Percentiles rank a stretch among this genome's conserved stretches.
Evolutionary conservation across 2,329 filamentous ascomycete genomes (phyloP).

Genomic region (Apiospora rasikravindrae): DNA sequence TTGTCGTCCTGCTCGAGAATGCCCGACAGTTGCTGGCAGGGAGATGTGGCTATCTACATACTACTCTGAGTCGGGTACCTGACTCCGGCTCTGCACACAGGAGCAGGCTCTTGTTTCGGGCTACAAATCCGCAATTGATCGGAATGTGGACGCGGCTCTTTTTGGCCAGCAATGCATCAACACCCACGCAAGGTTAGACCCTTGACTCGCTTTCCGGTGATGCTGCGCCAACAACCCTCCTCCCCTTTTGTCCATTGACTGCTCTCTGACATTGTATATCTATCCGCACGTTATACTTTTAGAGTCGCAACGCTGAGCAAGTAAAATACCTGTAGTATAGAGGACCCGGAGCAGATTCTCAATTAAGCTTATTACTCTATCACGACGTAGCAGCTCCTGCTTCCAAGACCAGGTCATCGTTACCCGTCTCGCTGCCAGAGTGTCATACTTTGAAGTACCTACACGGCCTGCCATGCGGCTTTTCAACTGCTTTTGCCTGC

Average conservation of each 20-base stretch:
- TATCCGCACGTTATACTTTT: background rate
- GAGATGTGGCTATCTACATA: background rate
- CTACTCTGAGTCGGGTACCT: background rate
- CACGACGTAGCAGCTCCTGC: background rate
- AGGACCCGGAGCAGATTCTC: background rate
- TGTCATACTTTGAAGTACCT: background rate
- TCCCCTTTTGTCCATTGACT: background rate
- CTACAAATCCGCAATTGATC: background rate
- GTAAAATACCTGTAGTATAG: background rate
- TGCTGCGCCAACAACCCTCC: background rate
- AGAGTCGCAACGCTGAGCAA: background rate
- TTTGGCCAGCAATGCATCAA: constrained; percentile 13
- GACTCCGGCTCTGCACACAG: constrained; percentile 1
- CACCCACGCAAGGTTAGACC: background rate
- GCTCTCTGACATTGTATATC: background rate
- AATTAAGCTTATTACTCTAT: constrained; percentile 13
- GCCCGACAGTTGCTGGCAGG: background rate
- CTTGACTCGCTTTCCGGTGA: background rate
- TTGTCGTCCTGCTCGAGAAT: background rate
- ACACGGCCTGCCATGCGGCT: background rate
- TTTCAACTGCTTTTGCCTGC: background rate
- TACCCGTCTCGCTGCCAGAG: background rate
- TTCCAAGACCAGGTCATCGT: background rate
- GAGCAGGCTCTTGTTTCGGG: constrained; percentile 10
- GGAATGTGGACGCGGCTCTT: constrained; percentile 12